Evolutionary conservation across 306 rosid species (phyloP), one percentile per base, ranked within the genome.

Genomic region (Cicer arietinum): DNA sequence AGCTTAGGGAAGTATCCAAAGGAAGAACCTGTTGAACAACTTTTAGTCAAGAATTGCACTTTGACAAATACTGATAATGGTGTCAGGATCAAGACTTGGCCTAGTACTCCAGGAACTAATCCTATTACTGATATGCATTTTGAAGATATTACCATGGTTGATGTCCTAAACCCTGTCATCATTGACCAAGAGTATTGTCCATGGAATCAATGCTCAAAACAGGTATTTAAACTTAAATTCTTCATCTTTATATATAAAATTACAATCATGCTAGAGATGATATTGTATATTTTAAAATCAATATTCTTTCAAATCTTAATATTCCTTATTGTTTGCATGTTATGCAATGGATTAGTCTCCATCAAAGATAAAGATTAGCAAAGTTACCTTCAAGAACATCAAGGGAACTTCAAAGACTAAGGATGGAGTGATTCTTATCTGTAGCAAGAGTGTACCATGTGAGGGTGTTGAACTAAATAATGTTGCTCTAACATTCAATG

Each of bases 101-200:
- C 86, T 4, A 52, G 59, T 13, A 20, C 74, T 7, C 69, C 67
- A 7, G 12, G 11, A 7, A 1, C 11, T 1, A 59, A 53, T 4
- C 7, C 35, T 2, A 73, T 66, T 1, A 67, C 86, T 0, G 35
- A 88, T 51, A 51, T 88, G 46, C 76, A 59, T 52, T 81, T 83
- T 46, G 84, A 75, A 51, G 80, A 88, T 51, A 65, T 86, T 46
- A 74, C 8, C 44, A 81, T 90, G 92, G 6, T 10, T 0, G 18
- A 84, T 41, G 92, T 88, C n/a, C 1, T 1, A 5, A 79, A 70
- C 52, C 90, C 90, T 0, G 14, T 90, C 11, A 8, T 88, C 25
- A 69, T 86, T 3, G 89, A 90, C 58, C 92, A 88, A 77, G 85
- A 76, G 37, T 86, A 90, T 25, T 88, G 92, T 75, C 91, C 92